Percentiles rank a stretch among this genome's conserved stretches.
Conservation (phyloP, 2,329 filamentous ascomycete genomes). For the Aspergillus fijiensis region DNA sequence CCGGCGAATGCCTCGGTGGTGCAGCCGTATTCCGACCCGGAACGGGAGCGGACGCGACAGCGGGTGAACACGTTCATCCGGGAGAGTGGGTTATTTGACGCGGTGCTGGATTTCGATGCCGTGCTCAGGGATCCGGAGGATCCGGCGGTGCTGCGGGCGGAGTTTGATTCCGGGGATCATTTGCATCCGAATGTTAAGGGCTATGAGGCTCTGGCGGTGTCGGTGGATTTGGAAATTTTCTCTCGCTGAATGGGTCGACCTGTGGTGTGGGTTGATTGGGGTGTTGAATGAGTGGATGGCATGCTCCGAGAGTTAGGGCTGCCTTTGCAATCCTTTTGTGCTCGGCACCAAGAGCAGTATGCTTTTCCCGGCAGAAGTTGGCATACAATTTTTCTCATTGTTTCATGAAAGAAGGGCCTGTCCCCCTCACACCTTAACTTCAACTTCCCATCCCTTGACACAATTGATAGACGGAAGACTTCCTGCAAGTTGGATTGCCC, state of each 20-base stretch:
- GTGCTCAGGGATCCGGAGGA: constrained; percentile 54
- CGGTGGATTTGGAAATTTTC: constrained; percentile 48
- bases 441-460: too few relatives aligned
- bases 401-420: too few relatives aligned
- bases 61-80: constrained; percentile 63
- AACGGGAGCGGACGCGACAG: constrained; percentile 57
- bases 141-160: constrained; percentile 49
- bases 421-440: too few relatives aligned
- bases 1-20: constrained; percentile 27
- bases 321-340: too few relatives aligned
- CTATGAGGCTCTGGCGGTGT: constrained; percentile 61
- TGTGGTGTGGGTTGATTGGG: background rate
- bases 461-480: too few relatives aligned
- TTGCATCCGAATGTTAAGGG: constrained; percentile 62
- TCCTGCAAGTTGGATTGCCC: too few relatives aligned
- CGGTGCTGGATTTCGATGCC: constrained; percentile 62
- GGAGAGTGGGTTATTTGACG: constrained; percentile 57
- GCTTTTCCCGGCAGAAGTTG: too few relatives aligned
- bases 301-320: background rate
- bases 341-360: too few relatives aligned
- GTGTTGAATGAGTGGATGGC: background rate
- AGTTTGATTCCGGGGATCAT: constrained; percentile 64
- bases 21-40: constrained; percentile 56
- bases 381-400: too few relatives aligned
- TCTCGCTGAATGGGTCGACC: background rate